Percentiles rank a stretch among this genome's conserved stretches.
These are phyloP conservation scores for Shiraia sp. DNA, from an alignment of 2,329 filamentous ascomycete species.

Conservation along the genomic window DNA sequence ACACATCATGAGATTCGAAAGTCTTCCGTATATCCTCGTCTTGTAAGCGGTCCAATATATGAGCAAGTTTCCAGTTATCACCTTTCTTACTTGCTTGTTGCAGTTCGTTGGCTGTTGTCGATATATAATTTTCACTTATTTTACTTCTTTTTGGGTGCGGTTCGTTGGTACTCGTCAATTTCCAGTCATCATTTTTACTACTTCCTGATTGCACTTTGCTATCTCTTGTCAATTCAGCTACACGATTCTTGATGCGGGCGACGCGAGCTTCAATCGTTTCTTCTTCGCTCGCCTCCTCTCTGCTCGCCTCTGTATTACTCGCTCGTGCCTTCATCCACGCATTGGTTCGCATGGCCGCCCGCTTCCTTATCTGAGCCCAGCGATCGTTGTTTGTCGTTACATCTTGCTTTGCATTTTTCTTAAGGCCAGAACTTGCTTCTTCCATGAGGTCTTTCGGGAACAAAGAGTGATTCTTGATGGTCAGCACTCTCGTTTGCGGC, in stretches of 20 bases:
- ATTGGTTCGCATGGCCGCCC: background rate
- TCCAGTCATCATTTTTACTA: background rate
- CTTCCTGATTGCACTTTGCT: background rate
- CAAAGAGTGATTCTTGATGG: too few relatives aligned
- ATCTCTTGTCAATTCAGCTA: background rate
- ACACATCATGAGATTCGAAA: conserved; percentile 5
- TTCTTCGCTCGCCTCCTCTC: background rate
- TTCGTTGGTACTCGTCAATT: too few relatives aligned
- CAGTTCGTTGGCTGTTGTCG: background rate
- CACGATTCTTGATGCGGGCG: background rate
- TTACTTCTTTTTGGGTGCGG: too few relatives aligned
- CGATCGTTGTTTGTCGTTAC: background rate
- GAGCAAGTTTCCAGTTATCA: background rate
- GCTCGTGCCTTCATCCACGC: too few relatives aligned
- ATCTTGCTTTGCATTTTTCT: too few relatives aligned
- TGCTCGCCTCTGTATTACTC: too few relatives aligned
- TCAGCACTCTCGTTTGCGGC: background rate
- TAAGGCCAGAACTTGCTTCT: too few relatives aligned
- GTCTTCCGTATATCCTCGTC: background rate
- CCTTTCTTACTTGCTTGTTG: too few relatives aligned
- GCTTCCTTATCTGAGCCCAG: background rate
- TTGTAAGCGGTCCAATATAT: background rate
- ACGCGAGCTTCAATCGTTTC: background rate
- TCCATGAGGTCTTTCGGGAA: too few relatives aligned
- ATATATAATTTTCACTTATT: too few relatives aligned